These are phyloP conservation scores for Lenzites betulinus DNA, from an alignment of 768 basidiomycete species.

Conservation along the genomic window DNA sequence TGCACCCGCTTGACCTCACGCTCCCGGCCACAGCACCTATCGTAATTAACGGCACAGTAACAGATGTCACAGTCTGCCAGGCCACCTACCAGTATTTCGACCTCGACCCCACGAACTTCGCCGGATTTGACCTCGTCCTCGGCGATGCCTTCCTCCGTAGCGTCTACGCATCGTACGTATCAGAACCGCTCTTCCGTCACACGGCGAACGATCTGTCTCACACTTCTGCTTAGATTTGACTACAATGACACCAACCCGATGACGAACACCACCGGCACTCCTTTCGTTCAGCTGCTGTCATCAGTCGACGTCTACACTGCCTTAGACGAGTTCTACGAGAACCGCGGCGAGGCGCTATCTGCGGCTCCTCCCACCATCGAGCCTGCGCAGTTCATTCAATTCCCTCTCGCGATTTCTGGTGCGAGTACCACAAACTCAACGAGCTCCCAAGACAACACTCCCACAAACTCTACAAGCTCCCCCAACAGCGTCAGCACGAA, in stretches of 20 bases:
- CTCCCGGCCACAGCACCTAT: constrained; percentile 17
- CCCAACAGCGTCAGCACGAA: not conserved
- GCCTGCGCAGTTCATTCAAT: not conserved
- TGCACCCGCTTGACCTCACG: constrained; percentile 35
- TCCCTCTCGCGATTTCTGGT: not conserved
- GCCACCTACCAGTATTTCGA: constrained; percentile 28
- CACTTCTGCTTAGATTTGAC: constrained; percentile 20
- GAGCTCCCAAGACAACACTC: not conserved
- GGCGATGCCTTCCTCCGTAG: constrained; percentile 38
- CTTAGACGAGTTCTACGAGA: constrained; percentile 29
- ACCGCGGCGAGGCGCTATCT: not conserved
- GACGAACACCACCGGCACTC: constrained; percentile 24
- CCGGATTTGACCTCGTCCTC: constrained; percentile 32
- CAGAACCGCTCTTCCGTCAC: not conserved
- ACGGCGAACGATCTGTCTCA: too few relatives aligned
- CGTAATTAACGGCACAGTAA: constrained; percentile 2
- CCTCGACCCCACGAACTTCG: constrained; percentile 9
- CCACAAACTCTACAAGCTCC: not conserved
- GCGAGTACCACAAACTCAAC: not conserved
- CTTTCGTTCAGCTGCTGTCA: constrained; percentile 36
- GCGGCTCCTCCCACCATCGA: not conserved
- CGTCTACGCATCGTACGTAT: constrained; percentile 34
- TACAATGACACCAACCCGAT: constrained; percentile 24
- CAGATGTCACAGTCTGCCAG: constrained; percentile 28
- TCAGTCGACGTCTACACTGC: constrained; percentile 25